phyloP scores from a whole-genome alignment of 2,329 filamentous ascomycete genomes.

The Coniochaeta hoffmannii region DNA sequence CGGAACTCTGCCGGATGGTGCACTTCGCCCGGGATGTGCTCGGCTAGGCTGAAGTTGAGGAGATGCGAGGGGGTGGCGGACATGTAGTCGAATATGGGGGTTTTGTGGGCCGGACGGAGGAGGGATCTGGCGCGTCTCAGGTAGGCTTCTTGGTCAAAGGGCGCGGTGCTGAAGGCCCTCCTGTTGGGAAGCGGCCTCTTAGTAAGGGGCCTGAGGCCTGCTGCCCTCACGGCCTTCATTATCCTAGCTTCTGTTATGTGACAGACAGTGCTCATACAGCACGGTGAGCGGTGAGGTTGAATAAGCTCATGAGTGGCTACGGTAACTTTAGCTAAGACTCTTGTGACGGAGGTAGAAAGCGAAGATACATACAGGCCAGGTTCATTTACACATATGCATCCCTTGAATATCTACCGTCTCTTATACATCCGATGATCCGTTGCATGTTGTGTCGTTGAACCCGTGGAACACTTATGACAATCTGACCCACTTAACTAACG shows the following conservation, averaged over 20 bases:
- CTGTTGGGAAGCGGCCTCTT: neutral
- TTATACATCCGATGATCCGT: too few relatives aligned
- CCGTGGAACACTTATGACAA: neutral
- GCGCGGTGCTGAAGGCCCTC: neutral
- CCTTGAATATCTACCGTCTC: neutral
- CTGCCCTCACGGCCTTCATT: neutral
- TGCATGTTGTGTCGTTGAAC: neutral
- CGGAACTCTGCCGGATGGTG: neutral
- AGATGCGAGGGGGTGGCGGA: slow-evolving; percentile 57
- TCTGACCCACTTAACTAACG: neutral
- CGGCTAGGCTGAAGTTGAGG: slow-evolving; percentile 51
- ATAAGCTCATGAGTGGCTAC: too few relatives aligned
- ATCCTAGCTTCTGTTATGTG: too few relatives aligned
- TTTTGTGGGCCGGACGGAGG: neutral
- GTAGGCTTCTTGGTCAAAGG: neutral
- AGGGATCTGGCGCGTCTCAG: neutral
- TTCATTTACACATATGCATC: too few relatives aligned
- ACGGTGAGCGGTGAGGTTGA: too few relatives aligned
- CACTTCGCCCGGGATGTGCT: slow-evolving; percentile 14
- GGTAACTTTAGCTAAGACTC: too few relatives aligned
- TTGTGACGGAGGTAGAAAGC: too few relatives aligned
- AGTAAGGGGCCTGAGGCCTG: neutral
- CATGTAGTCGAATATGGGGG: slow-evolving; percentile 33
- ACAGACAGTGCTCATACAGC: too few relatives aligned
- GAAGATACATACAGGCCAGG: too few relatives aligned